Evolutionary conservation across 1,139 yeast genomes (phyloP).

Genomic region (Lodderomyces metapsilosis): DNA sequence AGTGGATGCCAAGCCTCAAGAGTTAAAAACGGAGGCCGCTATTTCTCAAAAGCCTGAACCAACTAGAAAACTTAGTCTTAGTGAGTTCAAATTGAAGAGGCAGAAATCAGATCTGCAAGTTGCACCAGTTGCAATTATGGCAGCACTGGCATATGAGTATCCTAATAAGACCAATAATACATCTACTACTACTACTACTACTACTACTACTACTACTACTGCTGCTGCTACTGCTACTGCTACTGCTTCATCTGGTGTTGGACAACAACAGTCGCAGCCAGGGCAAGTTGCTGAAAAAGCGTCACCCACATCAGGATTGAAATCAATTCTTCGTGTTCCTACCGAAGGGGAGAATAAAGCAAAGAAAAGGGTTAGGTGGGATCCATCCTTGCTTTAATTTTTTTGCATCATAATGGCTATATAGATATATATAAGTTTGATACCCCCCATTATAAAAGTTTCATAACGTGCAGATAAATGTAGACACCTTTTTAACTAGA

Average conservation of each 20-base stretch:
- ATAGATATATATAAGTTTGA: not conserved
- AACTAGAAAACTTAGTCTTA: slow-evolving; percentile 3
- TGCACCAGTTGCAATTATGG: not conserved
- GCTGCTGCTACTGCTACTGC: too few species aligned
- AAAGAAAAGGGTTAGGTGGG: slow-evolving; percentile 29
- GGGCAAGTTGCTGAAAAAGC: not conserved
- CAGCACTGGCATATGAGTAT: not conserved
- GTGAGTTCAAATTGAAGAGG: slow-evolving; percentile 1
- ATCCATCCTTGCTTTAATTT: not conserved
- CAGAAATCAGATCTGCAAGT: not conserved
- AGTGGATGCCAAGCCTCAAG: not conserved
- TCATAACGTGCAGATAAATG: too few species aligned
- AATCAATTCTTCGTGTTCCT: not conserved
- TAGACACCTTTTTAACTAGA: too few species aligned
- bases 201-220: too few species aligned
- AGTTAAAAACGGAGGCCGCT: not conserved
- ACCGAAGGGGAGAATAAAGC: slow-evolving; percentile 7
- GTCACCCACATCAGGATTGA: not conserved
- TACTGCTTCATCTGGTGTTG: not conserved
- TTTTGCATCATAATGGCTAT: too few species aligned
- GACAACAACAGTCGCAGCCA: not conserved
- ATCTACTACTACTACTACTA: not conserved
- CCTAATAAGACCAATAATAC: not conserved
- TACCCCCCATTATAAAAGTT: not conserved
- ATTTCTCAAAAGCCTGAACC: not conserved